Percentiles rank a stretch among this genome's conserved stretches.
phyloP scores from a whole-genome alignment of 768 basidiomycete species.

The Russula compacta region DNA sequence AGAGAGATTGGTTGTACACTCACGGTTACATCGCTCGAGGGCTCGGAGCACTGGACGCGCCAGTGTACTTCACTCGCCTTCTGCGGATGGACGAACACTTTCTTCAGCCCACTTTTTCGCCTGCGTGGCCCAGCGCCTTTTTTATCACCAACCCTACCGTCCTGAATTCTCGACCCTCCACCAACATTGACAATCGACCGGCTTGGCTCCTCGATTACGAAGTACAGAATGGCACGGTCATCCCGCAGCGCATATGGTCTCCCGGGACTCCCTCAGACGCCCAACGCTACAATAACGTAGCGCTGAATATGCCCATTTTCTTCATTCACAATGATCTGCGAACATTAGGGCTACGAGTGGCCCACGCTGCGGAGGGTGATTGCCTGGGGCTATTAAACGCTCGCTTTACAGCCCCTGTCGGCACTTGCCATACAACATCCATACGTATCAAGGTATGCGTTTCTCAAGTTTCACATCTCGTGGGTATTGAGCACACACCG shows the following conservation, averaged over 20 bases:
- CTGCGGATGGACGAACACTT: neutral
- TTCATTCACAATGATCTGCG: constrained; percentile 1
- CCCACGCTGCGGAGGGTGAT: neutral
- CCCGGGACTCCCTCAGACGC: neutral
- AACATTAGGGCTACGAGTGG: neutral
- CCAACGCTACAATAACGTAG: neutral
- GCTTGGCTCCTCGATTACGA: constrained; percentile 7
- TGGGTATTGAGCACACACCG: neutral
- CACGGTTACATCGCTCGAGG: neutral
- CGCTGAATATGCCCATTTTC: constrained; percentile 12
- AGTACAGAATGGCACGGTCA: neutral
- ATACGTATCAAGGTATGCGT: constrained; percentile 5
- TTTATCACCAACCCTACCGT: neutral
- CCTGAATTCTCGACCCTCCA: neutral
- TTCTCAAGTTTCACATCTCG: neutral
- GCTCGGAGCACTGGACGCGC: neutral
- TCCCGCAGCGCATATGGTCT: constrained; percentile 4
- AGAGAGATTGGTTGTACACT: neutral
- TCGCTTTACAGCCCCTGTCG: neutral
- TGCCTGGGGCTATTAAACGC: neutral
- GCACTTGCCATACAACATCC: neutral
- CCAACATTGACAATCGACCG: neutral
- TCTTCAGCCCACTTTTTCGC: neutral
- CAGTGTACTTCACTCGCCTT: neutral
- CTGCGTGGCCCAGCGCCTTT: neutral